Evolutionary conservation across 2,329 filamentous ascomycete species (phyloP).

Genomic region (Shiraia sp.): DNA sequence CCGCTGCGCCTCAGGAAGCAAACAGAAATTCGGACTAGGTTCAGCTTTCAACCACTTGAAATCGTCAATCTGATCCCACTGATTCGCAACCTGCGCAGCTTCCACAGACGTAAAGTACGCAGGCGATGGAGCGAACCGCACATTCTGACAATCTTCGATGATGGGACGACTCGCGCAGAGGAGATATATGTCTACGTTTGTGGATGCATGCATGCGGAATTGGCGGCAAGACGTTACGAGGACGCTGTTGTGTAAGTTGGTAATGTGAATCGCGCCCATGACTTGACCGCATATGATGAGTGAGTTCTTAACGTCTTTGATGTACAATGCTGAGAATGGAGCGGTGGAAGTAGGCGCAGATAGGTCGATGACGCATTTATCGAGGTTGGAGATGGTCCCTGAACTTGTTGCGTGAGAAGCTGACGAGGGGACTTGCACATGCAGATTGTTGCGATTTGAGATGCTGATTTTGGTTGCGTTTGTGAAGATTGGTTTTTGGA

Average conservation of each 20-base stretch:
- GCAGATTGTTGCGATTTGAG: slow-evolving; percentile 66
- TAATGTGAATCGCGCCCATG: slow-evolving; percentile 81
- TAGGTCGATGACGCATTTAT: slow-evolving; percentile 78
- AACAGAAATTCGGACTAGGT: slow-evolving; percentile 84
- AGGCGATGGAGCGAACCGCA: slow-evolving; percentile 81
- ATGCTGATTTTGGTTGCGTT: slow-evolving; percentile 65
- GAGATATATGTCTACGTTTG: slow-evolving; percentile 80
- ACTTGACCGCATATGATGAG: slow-evolving; percentile 80
- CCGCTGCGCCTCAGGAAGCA: slow-evolving; percentile 64
- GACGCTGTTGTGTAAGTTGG: slow-evolving; percentile 71
- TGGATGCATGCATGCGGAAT: slow-evolving; percentile 88
- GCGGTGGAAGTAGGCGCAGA: slow-evolving; percentile 62
- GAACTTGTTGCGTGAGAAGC: slow-evolving; percentile 73
- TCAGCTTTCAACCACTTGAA: slow-evolving; percentile 95
- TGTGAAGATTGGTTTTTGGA: slow-evolving; percentile 59
- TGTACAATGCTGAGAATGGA: slow-evolving; percentile 67
- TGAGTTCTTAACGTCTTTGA: slow-evolving; percentile 71
- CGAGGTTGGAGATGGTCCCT: slow-evolving; percentile 71
- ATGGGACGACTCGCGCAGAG: slow-evolving; percentile 83
- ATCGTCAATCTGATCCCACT: slow-evolving; percentile 91
- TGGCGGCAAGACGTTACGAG: slow-evolving; percentile 77
- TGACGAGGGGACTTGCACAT: slow-evolving; percentile 76
- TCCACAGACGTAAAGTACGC: slow-evolving; percentile 60
- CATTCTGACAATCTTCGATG: slow-evolving; percentile 81
- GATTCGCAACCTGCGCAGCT: slow-evolving; percentile 54